phyloP scores from a whole-genome alignment of 179 eudicot species.

The Silene vulgaris region DNA sequence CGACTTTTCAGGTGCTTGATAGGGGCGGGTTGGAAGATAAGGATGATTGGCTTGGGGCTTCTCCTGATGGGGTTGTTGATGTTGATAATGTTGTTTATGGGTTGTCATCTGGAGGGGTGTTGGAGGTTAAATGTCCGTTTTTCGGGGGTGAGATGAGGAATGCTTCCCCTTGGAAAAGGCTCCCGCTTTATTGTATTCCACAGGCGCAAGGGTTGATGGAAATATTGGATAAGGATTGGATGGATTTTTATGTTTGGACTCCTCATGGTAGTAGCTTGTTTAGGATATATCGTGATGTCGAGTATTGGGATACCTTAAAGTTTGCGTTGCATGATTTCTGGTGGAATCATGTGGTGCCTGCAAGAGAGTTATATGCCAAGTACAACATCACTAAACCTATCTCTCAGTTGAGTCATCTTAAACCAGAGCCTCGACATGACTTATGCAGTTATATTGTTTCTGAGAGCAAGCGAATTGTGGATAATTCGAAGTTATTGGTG shows the following conservation, averaged over 20 bases:
- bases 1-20: constrained; percentile 53
- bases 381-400: constrained; percentile 43
- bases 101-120: constrained; percentile 52
- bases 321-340: constrained; percentile 71
- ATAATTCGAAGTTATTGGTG: constrained; percentile 48
- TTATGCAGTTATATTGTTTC: constrained; percentile 36
- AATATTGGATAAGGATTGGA: constrained; percentile 75
- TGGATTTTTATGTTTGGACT: constrained; percentile 85
- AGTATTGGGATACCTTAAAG: constrained; percentile 64
- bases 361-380: constrained; percentile 44
- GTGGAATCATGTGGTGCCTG: constrained; percentile 83
- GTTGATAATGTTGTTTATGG: constrained; percentile 30
- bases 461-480: constrained; percentile 49
- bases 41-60: constrained; percentile 71
- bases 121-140: constrained; percentile 76
- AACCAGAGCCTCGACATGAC: constrained; percentile 65
- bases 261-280: constrained; percentile 70
- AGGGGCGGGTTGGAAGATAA: constrained; percentile 28
- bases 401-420: constrained; percentile 35
- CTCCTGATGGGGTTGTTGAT: constrained; percentile 69
- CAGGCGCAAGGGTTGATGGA: constrained; percentile 92
- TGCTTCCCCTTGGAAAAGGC: constrained; percentile 52
- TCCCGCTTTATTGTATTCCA: constrained; percentile 61
- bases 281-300: constrained; percentile 53
- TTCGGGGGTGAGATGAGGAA: constrained; percentile 47